Evolutionary conservation across 305 asterid genomes (phyloP), one percentile per base, ranked within the genome.

Genomic region (Rubia balearica): DNA sequence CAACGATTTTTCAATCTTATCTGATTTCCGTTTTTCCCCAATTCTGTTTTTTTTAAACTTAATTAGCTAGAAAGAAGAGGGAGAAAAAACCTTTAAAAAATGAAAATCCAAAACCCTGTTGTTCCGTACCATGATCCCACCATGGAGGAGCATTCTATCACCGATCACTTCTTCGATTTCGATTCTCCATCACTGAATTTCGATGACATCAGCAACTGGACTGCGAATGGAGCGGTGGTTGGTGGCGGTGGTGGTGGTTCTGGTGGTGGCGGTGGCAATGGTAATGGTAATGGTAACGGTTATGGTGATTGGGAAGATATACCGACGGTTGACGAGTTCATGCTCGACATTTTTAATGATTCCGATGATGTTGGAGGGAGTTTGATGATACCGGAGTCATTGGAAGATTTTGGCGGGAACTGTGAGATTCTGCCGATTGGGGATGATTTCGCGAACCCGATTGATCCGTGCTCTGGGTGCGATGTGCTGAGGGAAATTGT

Each of bases 401-500:
- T 7, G 57, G 57, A 51, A 51, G 22, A 17, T 51, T 51, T 51
- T n/a, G 5, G 67, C 8, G 79, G 56, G 48, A 27, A 6, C 33
- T 49, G 11, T 16, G 57, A 67, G 51, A 74, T 71, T n/a, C 66
- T 70, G 0, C 67, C 41, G 38, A 70, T 46, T 46, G n/a, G 45
- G 24, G 60, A 75, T 30, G 77, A 48, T 11, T 82, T 81, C 30
- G 88, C 83, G n/a, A 82, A 85, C 75, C 85, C 86, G 0, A 67
- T 71, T 43, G 12, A 59, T 38, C 85, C 86, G 6, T 89, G 96
- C 79, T 74, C 82, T 70, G 83, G 81, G 70, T 87, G 89, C 78
- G 88, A 83, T 71, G 72, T 81, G 6, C 89, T 91, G 6, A 68
- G 97, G 70, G 85, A 91, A 77, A 64, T 85, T 13, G 74, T 65